phyloP scores from a whole-genome alignment of 1,139 yeast species.

The Taphrina flavorubra region DNA sequence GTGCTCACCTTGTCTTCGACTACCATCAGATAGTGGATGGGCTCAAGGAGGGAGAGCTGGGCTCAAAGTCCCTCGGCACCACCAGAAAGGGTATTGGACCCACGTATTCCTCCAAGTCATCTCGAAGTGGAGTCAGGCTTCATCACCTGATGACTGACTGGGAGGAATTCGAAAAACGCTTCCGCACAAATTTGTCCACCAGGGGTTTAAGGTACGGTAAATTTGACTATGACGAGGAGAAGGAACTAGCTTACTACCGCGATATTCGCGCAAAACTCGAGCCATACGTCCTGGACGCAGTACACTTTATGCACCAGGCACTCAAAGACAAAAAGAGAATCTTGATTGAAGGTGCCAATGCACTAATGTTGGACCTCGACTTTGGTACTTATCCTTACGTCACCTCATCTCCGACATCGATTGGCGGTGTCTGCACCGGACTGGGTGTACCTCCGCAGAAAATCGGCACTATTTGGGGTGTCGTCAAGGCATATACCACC shows the following conservation, averaged over 20 bases:
- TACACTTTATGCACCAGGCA: constrained; percentile 86
- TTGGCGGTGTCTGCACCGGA: constrained; percentile 98
- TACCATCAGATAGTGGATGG: constrained; percentile 98
- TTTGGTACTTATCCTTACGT: constrained; percentile 98
- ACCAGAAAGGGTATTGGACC: constrained; percentile 99
- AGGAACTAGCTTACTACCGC: constrained; percentile 78
- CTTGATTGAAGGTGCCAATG: constrained; percentile 97
- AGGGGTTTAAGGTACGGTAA: constrained; percentile 91
- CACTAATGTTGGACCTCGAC: constrained; percentile 95
- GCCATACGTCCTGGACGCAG: constrained; percentile 94
- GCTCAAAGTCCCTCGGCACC: constrained; percentile 90
- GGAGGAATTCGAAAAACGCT: constrained; percentile 83
- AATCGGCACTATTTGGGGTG: constrained; percentile 85
- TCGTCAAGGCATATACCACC: constrained; percentile 97
- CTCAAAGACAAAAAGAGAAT: constrained; percentile 78
- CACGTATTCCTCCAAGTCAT: constrained; percentile 93
- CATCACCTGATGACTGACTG: constrained; percentile 95
- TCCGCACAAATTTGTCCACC: constrained; percentile 75
- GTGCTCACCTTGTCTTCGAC: constrained; percentile 96
- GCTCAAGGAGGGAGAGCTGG: constrained; percentile 88
- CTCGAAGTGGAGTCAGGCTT: constrained; percentile 94
- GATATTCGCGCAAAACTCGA: constrained; percentile 71
- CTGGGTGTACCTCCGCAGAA: constrained; percentile 89
- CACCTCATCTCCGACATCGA: constrained; percentile 92
- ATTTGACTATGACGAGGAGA: constrained; percentile 83